Evolutionary conservation across 371 early-diverging fungal genomes (phyloP), one percentile per base, ranked within the genome.

Genomic region (Mortierella sp.): DNA sequence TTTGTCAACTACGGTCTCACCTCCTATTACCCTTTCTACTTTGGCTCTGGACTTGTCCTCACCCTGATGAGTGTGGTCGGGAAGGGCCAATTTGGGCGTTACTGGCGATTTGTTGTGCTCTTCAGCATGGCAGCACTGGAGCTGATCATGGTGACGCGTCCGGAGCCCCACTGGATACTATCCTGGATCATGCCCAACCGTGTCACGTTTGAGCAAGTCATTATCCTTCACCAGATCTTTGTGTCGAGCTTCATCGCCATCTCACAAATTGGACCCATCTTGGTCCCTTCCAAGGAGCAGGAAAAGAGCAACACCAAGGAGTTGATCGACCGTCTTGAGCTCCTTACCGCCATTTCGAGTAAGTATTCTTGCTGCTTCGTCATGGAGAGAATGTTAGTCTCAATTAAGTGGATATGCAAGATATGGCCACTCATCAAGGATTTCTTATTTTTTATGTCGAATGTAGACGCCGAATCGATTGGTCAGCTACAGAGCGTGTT

Each of bases 221-320:
- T 81, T 18, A 88, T 94, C 46, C 85, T 93, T 56, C 91, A 90
- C 81, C 92, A 93, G 78, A 74, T 92, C 27, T 93, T 90, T 74
- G 84, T 93, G 35, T 89, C 90, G 24, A 81, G 87, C 5, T 90
- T 88, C 58, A 91, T 94, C 54, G 94, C 92, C 35, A 76, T 92
- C 12, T 89, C 89, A 3, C 94, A 94, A 75, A 83, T 94, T 70
- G 94, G 94, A 10, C 94, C 94, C 5, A 89, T 94, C 24, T 75
- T 91, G n/a, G 89, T 84, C 44, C 91, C 90, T 5, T 80, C 87
- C 14, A 78, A 78, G 54, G 79, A 79, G 63, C 80, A 83, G 11
- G 83, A 81, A 14, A 78, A 74, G 75, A 74, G 74, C 68, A 79
- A 86, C 38, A 60, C 77, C 48, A 81, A 83, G 74, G 79, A 78